Base-by-base conservation (phyloP, 1,139 yeast genomes). In the Pichia norvegensis region DNA sequence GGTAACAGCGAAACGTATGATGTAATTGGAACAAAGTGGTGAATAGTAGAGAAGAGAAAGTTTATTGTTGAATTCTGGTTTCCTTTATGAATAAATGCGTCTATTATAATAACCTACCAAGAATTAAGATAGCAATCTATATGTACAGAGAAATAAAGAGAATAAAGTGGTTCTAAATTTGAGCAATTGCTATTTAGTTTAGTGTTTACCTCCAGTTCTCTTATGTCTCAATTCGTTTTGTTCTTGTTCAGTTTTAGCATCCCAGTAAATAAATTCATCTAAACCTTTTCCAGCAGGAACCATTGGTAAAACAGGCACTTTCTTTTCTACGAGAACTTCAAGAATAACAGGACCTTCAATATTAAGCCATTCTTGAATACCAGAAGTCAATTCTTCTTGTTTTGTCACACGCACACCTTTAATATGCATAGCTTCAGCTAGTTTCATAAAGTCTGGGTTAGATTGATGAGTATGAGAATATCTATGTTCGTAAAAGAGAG, bases 271-370 rank as follows among this genome's bases (percentile, higher is more conserved):
- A 64, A 92, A 88, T 67, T 92, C 97, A 63, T 92, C 94, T 60
- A 92, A 75, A 53, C 85, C 96, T 67, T 85, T 86, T 59, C 98
- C 98, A 49, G 81, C 95, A 46, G 98, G 96, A 45, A 92, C 98
- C 95, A 92, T 90, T 48, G 98, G 98, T 65, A 92, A 76, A 52
- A 94, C 97, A 41, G 97, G 97, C 43, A 92, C 97, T 74, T 92
- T 92, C 77, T 83, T 83, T 69, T 90, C 97, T 37, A 88, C 95
- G 51, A 81, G 62, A 44, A 88, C 97, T 71, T 92, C 98, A 62
- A 90, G 69, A 62, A 92, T 74, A 43, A 90, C 86, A 20, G 98
- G 97, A 22, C 95, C 95, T 36, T 76, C 75, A 45, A 73, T 69
- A 51, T 77, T 86, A 53, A 92, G 71, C 75, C 88, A 84, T 63